phyloP scores from a whole-genome alignment of 73 alveolate genomes.

The Stentor roeselii region DNA sequence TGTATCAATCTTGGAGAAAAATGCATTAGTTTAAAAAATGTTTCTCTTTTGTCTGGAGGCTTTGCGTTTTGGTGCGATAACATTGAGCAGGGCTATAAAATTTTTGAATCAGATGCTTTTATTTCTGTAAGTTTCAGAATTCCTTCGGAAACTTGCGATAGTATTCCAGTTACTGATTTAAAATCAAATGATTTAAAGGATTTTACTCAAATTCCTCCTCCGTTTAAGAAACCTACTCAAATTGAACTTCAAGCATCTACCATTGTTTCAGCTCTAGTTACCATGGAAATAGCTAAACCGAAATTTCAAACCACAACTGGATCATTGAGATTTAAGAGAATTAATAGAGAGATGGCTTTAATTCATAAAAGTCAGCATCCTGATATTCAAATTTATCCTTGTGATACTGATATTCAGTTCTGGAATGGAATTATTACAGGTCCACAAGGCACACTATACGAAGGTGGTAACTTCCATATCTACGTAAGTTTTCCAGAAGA shows the following conservation, averaged over 20 bases:
- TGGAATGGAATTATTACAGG: conserved; percentile 39
- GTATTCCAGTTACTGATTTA: background rate
- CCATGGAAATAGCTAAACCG: too few species aligned
- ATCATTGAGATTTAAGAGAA: conserved; percentile 8
- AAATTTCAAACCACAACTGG: background rate
- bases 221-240: background rate
- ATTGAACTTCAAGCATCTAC: too few species aligned
- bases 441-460: conserved; percentile 19
- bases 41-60: conserved; percentile 50
- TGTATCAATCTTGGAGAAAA: conserved; percentile 38
- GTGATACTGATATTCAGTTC: conserved; percentile 32
- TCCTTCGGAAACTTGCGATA: background rate
- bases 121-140: conserved; percentile 17
- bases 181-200: background rate
- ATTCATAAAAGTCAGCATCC: background rate
- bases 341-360: conserved; percentile 27
- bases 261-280: too few species aligned
- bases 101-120: conserved; percentile 43
- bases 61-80: conserved; percentile 38
- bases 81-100: conserved; percentile 32
- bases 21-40: conserved; percentile 35
- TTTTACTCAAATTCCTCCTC: background rate
- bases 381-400: conserved; percentile 28
- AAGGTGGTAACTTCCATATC: background rate
- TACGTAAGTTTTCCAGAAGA: conserved; percentile 11